Base-by-base conservation (phyloP, 305 asterid species). In the Ilex paraguariensis region DNA sequence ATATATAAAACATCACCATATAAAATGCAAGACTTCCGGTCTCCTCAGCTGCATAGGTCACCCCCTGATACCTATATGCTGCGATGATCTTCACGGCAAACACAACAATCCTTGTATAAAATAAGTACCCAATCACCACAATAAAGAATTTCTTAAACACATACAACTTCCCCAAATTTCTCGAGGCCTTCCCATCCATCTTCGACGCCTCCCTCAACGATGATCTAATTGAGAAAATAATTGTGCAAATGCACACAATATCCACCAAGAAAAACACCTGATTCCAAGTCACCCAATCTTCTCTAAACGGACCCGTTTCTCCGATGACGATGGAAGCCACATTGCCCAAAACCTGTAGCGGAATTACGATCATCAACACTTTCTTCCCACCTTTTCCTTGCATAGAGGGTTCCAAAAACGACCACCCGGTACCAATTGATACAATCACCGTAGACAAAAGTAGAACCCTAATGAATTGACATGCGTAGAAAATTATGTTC, bases 181-280 rank as follows among this genome's bases (percentile, higher is more conserved):
- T 86, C 0, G 99, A 96, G 44, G 99, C 99, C 86, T 93, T 93
- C 73, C 99, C 99, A 46, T 93, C 99, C 0, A 96, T 93, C 82
- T 87, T 93, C 0, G 99, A 90, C 12, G 99, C 87, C 74, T 93
- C 97, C 86, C 95, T 87, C 83, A 93, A 65, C 0, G n/a, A n/a
- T n/a, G 97, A 84, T 79, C 96, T 79, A 70, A 93, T 93, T 21
- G 97, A 93, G 78, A 90, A 93, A 55, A 93, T 90, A 77, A 93
- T 87, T 5, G 95, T 95, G 49, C 96, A 93, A 10, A 97, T 90
- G 49, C 99, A 93, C 32, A 93, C 75, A 16, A 93, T 86, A 78
- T 93, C 97, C 54, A 93, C 96, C 78, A 93, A 67, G 81, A 93
- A 63, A 70, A 90, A 90, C 72, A 93, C 87, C 75, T 90, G 97